Percentiles rank a stretch among this genome's conserved stretches.
These are phyloP conservation scores for Tuber microsphaerosporum DNA, from an alignment of 495 filamentous ascomycete species.

Conservation along the genomic window DNA sequence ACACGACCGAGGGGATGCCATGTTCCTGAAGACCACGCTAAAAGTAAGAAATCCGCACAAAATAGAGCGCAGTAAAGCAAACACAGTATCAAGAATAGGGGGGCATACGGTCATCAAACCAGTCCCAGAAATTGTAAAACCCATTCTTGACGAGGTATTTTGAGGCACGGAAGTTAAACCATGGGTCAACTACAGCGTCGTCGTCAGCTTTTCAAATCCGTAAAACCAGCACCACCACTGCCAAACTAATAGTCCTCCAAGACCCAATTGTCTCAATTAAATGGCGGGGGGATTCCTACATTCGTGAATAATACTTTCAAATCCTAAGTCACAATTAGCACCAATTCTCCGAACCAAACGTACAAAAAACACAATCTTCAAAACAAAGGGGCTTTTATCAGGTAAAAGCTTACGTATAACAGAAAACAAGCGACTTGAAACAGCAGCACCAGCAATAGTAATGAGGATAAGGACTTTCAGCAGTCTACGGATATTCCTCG, in stretches of 20 bases:
- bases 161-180: constrained; percentile 99
- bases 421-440: constrained; percentile 92
- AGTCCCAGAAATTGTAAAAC: constrained; percentile 99
- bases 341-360: constrained; percentile 5
- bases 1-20: constrained; percentile 99
- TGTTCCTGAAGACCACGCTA: constrained; percentile 56
- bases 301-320: constrained; percentile 99
- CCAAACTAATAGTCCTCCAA: constrained; percentile 12
- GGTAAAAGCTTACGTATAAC: constrained; percentile 74
- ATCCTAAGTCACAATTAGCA: constrained; percentile 53
- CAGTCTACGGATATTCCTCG: constrained; percentile 71
- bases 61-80: background rate
- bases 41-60: constrained; percentile 31
- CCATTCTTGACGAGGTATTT: constrained; percentile 95
- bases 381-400: constrained; percentile 11
- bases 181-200: constrained; percentile 75
- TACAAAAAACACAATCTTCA: constrained; percentile 6
- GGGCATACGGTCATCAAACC: constrained; percentile 92
- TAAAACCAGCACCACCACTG: constrained; percentile 42
- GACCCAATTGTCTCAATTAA: constrained; percentile 12
- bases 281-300: constrained; percentile 55
- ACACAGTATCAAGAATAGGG: background rate
- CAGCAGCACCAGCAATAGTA: constrained; percentile 84
- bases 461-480: constrained; percentile 85
- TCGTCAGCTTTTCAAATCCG: constrained; percentile 29